Evolutionary conservation across 2,329 filamentous ascomycete genomes (phyloP).

Genomic region (Fusarium tanahbumbuense): DNA sequence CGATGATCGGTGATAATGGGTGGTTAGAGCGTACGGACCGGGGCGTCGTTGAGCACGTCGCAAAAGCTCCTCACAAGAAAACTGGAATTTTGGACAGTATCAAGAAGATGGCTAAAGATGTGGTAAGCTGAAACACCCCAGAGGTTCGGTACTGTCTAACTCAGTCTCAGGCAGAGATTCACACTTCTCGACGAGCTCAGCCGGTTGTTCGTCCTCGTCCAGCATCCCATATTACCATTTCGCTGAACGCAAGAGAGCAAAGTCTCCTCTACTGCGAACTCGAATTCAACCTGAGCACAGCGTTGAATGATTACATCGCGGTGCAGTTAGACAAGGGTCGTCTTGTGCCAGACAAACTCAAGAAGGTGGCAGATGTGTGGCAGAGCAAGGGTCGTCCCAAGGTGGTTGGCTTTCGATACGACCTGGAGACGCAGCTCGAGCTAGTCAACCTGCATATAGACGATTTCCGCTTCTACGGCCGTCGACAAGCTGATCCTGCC

Average conservation of each 20-base stretch:
- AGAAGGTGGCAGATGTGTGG: slow-evolving; percentile 65
- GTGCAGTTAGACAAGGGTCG: slow-evolving; percentile 67
- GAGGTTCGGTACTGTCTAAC: slow-evolving; percentile 1
- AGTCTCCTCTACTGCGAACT: slow-evolving; percentile 70
- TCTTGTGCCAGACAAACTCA: slow-evolving; percentile 62
- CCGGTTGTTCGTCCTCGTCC: slow-evolving; percentile 46
- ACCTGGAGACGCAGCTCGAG: slow-evolving; percentile 70
- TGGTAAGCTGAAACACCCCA: slow-evolving; percentile 54
- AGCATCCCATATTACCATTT: slow-evolving; percentile 57
- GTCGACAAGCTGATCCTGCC: slow-evolving; percentile 55
- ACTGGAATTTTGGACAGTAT: slow-evolving; percentile 58
- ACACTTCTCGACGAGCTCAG: slow-evolving; percentile 50
- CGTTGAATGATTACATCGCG: slow-evolving; percentile 64
- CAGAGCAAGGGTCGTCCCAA: slow-evolving; percentile 63
- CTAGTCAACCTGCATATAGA: slow-evolving; percentile 62
- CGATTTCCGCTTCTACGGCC: slow-evolving; percentile 67
- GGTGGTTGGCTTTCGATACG: slow-evolving; percentile 68
- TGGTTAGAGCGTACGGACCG: slow-evolving; percentile 64
- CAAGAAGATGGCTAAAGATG: slow-evolving; percentile 65
- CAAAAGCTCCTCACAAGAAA: slow-evolving; percentile 53
- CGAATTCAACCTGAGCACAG: slow-evolving; percentile 64
- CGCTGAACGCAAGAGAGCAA: slow-evolving; percentile 67
- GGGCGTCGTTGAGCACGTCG: slow-evolving; percentile 34
- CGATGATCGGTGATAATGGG: slow-evolving; percentile 65
- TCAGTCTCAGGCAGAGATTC: slow-evolving; percentile 52